Conservation (phyloP, 257 asterid genomes). For the Primulina tabacum region DNA sequence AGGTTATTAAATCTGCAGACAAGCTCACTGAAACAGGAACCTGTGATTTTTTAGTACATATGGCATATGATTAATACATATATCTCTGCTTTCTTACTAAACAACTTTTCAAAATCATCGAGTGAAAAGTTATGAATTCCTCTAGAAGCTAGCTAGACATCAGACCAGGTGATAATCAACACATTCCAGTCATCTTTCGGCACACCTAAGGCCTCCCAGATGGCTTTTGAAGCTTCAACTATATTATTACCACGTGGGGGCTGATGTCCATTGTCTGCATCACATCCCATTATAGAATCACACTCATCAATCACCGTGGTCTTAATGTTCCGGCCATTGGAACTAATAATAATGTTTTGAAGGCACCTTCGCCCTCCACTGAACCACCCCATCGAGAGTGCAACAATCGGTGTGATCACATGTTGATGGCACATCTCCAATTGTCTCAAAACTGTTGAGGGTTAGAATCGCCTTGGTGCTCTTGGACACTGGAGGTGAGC, state of each 20-base stretch:
- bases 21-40: too few relatives aligned
- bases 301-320: slow-evolving; percentile 49
- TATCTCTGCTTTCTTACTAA: too few relatives aligned
- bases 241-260: slow-evolving; percentile 44
- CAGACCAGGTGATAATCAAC: slow-evolving; percentile 33
- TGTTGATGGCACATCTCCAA: slow-evolving; percentile 45
- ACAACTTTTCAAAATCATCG: too few relatives aligned
- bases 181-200: slow-evolving; percentile 22
- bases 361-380: slow-evolving; percentile 19
- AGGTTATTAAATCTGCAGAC: too few relatives aligned
- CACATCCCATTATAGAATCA: slow-evolving; percentile 47
- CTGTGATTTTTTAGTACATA: too few relatives aligned
- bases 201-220: slow-evolving; percentile 43
- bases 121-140: too few relatives aligned
- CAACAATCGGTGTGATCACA: slow-evolving; percentile 34
- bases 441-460: slow-evolving; percentile 38
- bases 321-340: slow-evolving; percentile 33
- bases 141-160: slow-evolving; percentile 18
- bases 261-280: slow-evolving; percentile 36
- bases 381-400: slow-evolving; percentile 54
- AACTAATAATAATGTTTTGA: too few relatives aligned
- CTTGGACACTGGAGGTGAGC: slow-evolving; percentile 30
- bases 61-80: too few relatives aligned
- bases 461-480: slow-evolving; percentile 40
- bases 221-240: slow-evolving; percentile 42